Percentiles rank a stretch among this genome's conserved stretches.
phyloP scores from a whole-genome alignment of 495 filamentous ascomycete species.

The Annulohypoxylon nitens region DNA sequence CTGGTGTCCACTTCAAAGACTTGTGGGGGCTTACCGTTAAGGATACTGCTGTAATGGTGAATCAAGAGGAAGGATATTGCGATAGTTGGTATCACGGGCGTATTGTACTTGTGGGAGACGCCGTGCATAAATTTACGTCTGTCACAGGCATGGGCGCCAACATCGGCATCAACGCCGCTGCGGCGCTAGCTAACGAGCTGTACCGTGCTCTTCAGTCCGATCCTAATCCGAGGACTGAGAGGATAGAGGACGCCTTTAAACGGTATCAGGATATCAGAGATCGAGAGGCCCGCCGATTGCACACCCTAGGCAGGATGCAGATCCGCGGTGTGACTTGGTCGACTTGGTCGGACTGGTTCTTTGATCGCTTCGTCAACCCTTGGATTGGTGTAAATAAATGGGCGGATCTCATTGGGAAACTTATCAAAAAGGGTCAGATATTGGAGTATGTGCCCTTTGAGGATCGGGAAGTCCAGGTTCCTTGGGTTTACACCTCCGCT shows the following conservation, averaged over 20 bases:
- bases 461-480: conserved; percentile 1
- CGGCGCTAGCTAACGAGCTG: conserved; percentile 1
- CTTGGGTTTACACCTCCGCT: neutral
- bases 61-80: conserved; percentile 7
- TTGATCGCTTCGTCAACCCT: neutral
- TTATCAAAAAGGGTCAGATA: conserved; percentile 2
- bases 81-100: conserved; percentile 3
- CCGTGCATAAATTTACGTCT: neutral
- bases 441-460: conserved; percentile 1
- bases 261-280: neutral
- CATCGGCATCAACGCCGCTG: neutral
- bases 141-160: neutral
- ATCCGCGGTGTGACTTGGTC: neutral
- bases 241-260: neutral
- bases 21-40: neutral
- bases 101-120: neutral
- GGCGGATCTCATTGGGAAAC: neutral
- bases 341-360: conserved; percentile 4
- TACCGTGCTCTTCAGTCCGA: conserved; percentile 1
- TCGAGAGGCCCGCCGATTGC: neutral
- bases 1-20: neutral
- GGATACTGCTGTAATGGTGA: neutral
- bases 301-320: neutral
- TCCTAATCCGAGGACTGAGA: neutral
- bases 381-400: neutral